phyloP scores from a whole-genome alignment of 2,329 filamentous ascomycete species.

The Colletotrichum zoysiae region DNA sequence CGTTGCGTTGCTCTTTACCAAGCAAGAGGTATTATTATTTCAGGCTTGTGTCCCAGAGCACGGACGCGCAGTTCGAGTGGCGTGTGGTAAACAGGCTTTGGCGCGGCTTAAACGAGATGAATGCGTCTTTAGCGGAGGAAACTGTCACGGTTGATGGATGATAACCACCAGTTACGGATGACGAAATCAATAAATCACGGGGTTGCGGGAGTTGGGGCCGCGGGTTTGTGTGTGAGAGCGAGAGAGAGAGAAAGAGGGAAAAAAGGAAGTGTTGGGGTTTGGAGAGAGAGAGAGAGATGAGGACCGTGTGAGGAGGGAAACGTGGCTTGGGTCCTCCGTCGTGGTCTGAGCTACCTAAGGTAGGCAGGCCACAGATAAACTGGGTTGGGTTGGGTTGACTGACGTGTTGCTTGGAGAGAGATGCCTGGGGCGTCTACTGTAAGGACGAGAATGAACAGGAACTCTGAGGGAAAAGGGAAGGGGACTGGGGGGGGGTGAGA shows the following conservation, averaged over 20 bases:
- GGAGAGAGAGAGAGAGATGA: neutral
- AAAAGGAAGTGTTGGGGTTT: conserved; percentile 5
- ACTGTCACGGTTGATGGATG: conserved; percentile 9
- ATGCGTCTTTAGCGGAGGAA: conserved; percentile 28
- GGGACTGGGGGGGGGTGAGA: neutral
- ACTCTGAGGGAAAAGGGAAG: conserved; percentile 11
- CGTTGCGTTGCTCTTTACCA: neutral
- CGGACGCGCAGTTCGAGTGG: conserved; percentile 31
- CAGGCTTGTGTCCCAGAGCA: conserved; percentile 34
- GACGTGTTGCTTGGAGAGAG: conserved; percentile 6
- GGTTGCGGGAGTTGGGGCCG: conserved; percentile 11
- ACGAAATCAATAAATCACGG: neutral
- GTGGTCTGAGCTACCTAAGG: conserved; percentile 2
- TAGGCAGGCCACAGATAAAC: neutral
- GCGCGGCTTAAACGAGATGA: conserved; percentile 37
- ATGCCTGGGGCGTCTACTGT: conserved; percentile 4
- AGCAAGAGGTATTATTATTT: neutral
- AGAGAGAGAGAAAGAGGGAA: neutral
- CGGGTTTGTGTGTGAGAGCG: neutral
- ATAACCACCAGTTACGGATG: neutral
- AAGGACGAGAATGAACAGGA: conserved; percentile 3
- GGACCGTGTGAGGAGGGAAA: conserved; percentile 12
- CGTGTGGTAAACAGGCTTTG: conserved; percentile 23
- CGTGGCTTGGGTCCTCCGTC: neutral
- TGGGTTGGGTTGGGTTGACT: conserved; percentile 20